Evolutionary conservation across 2,329 filamentous ascomycete species (phyloP), one percentile per base, ranked within the genome.

Genomic region (Trichoderma koningiopsis): DNA sequence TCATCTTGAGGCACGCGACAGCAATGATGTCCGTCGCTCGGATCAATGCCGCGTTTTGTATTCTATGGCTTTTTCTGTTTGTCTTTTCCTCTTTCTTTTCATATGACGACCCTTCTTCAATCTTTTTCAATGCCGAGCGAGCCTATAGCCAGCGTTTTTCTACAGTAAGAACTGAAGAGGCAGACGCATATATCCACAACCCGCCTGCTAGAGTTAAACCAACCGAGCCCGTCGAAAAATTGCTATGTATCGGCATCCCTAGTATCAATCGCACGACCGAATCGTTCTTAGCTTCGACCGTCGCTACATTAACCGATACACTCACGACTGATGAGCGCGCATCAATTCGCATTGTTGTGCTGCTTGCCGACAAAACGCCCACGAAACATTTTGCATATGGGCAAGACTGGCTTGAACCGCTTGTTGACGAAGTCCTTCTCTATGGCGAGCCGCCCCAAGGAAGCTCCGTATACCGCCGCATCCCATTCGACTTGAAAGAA

Each of bases 341-440:
- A 10, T 72, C 73, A 40, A 73, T 81, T 7, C 75, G 78, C 66
- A 70, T 81, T 24, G 75, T 77, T 27, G 76, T 80, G 10, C 67
- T 81, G 0, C 74, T 81, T 5, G 79, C 79, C n/a, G 77, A 81
- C 68, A 74, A 71, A 52, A 68, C 74, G n/a, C 78, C 79, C 1
- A 62, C 69, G 47, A 71, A 65, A 5, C 79, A 81, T 59, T 74
- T 74, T 24, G 77, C 77, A 8, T 80, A 76, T 33, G 73, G 74
- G 2, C 70, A 77, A 19, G 70, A 72, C 19, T 81, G 79, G 79
- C 69, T 80, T 0, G 73, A 73, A 0, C 70, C 70, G 0, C 68
- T 81, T 1, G 76, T 77, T 29, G 78, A 81, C 57, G 74, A 81
- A 65, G 74, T 81, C 0, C 69, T 81, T 0, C 68, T 79, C 0